phyloP scores from a whole-genome alignment of 768 basidiomycete species.

The Melanogaster broomeanus region DNA sequence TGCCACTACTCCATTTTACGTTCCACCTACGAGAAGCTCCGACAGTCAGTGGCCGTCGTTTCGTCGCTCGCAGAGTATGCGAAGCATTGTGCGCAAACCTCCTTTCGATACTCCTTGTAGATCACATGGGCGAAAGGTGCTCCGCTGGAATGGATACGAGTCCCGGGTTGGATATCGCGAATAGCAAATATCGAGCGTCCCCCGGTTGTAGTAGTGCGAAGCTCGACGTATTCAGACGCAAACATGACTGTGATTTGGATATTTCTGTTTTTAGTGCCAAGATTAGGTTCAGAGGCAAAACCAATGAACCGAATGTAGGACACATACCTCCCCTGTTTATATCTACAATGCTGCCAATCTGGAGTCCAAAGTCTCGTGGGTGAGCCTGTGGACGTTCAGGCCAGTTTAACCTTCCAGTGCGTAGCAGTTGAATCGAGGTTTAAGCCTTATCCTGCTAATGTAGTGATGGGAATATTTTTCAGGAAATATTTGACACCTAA shows the following conservation, averaged over 20 bases:
- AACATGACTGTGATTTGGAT: background rate
- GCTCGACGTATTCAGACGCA: constrained; percentile 16
- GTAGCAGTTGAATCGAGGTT: too few relatives aligned
- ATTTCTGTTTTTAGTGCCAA: too few relatives aligned
- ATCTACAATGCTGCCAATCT: too few relatives aligned
- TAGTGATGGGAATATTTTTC: too few relatives aligned
- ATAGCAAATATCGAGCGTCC: constrained; percentile 57
- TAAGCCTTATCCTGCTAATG: too few relatives aligned
- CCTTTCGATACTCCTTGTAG: constrained; percentile 63
- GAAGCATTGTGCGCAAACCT: constrained; percentile 68
- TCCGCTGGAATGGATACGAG: constrained; percentile 44
- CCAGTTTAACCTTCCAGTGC: too few relatives aligned
- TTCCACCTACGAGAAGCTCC: constrained; percentile 43
- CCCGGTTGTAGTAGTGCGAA: constrained; percentile 43
- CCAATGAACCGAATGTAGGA: too few relatives aligned
- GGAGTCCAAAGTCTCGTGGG: too few relatives aligned
- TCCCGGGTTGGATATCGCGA: constrained; percentile 41
- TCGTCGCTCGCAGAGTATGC: constrained; percentile 47
- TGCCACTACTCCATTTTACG: constrained; percentile 34
- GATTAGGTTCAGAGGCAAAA: too few relatives aligned
- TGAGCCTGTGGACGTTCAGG: too few relatives aligned
- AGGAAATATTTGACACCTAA: too few relatives aligned
- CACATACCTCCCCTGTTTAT: too few relatives aligned
- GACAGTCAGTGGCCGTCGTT: constrained; percentile 12
- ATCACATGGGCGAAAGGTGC: constrained; percentile 59